phyloP scores from a whole-genome alignment of 371 early-diverging fungal species.

The Rhizopus arrhizus region DNA sequence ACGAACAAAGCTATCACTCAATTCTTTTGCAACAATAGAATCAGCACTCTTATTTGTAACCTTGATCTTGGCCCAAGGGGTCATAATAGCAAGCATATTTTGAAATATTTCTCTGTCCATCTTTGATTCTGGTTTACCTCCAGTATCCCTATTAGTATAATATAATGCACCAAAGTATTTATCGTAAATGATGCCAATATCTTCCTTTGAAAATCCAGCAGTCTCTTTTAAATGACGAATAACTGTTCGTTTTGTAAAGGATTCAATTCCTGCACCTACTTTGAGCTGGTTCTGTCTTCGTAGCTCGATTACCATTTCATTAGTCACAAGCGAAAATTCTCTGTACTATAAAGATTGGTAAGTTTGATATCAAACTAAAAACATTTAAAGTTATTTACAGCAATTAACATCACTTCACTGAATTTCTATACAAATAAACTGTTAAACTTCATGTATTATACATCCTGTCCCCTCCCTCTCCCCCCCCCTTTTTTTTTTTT shows the following conservation, averaged over 20 bases:
- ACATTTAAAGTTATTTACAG: conserved; percentile 36
- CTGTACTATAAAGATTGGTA: conserved; percentile 51
- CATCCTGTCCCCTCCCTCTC: conserved; percentile 22
- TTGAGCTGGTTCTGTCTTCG: conserved; percentile 87
- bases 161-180: conserved; percentile 83
- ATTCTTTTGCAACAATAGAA: conserved; percentile 3
- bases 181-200: conserved; percentile 88
- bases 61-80: conserved; percentile 42
- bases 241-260: conserved; percentile 87
- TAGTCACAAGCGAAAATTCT: conserved; percentile 85
- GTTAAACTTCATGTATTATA: neutral
- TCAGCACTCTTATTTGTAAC: conserved; percentile 13
- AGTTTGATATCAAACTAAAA: too few relatives aligned
- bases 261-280: conserved; percentile 91
- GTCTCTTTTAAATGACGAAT: conserved; percentile 78
- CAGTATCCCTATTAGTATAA: conserved; percentile 55
- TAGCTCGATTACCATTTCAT: conserved; percentile 77
- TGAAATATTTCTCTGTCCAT: conserved; percentile 46
- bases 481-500: conserved; percentile 42
- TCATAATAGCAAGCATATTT: conserved; percentile 37
- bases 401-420: conserved; percentile 86
- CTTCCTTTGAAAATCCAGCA: conserved; percentile 81
- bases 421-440: conserved; percentile 58
- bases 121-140: conserved; percentile 24
- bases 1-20: conserved; percentile 38